These are phyloP conservation scores for Excoecaria cochinchinensis DNA, from an alignment of 345 rosid species.

Conservation along the genomic window DNA sequence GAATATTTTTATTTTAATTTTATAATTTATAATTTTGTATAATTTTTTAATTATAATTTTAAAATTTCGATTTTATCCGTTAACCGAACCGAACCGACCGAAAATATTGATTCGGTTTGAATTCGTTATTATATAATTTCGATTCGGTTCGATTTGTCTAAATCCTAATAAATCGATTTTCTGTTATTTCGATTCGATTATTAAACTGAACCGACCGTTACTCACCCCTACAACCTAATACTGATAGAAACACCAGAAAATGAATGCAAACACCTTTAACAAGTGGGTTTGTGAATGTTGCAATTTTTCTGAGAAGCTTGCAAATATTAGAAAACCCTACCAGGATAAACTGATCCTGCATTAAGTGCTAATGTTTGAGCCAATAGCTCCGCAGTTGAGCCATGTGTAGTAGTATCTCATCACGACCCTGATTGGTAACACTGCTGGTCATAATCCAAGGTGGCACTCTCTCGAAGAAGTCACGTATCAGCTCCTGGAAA, in stretches of 20 bases:
- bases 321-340: neutral
- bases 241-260: neutral
- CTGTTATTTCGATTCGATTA: too few relatives aligned
- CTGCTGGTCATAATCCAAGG: slow-evolving; percentile 99
- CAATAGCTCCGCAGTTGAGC: slow-evolving; percentile 95
- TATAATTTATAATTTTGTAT: too few relatives aligned
- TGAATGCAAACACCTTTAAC: neutral
- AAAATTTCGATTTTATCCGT: too few relatives aligned
- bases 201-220: too few relatives aligned
- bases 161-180: too few relatives aligned
- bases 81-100: too few relatives aligned
- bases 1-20: too few relatives aligned
- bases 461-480: slow-evolving; percentile 76
- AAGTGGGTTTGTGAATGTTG: neutral
- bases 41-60: too few relatives aligned
- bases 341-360: neutral
- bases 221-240: too few relatives aligned
- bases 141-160: too few relatives aligned
- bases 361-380: slow-evolving; percentile 59
- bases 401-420: slow-evolving; percentile 91
- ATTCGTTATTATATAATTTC: too few relatives aligned
- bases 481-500: slow-evolving; percentile 74
- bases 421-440: slow-evolving; percentile 92
- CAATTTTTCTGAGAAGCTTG: neutral
- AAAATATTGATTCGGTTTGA: too few relatives aligned